Conservation (phyloP, 2,329 filamentous ascomycete genomes). For the Ramularia endophylla region DNA sequence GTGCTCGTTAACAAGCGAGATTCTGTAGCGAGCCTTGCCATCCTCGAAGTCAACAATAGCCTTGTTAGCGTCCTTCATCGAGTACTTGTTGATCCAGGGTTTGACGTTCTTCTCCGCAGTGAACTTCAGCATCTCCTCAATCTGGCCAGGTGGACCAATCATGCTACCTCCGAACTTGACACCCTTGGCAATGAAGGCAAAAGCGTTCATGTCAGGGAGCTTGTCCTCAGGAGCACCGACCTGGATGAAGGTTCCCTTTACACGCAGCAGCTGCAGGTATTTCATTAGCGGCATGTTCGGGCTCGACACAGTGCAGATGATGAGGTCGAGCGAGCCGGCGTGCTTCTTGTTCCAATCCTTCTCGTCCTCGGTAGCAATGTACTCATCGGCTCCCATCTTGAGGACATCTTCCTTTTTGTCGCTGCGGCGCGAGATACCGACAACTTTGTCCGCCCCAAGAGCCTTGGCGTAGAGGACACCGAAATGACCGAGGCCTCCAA, state of each 20-base stretch:
- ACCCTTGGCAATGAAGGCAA: conserved; percentile 52
- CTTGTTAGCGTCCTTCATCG: conserved; percentile 55
- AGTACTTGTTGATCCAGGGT: conserved; percentile 56
- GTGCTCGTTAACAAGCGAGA: conserved; percentile 23
- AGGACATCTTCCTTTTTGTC: conserved; percentile 54
- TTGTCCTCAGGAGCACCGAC: conserved; percentile 59
- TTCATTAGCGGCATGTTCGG: conserved; percentile 57
- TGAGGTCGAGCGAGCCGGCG: conserved; percentile 48
- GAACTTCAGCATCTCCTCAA: conserved; percentile 55
- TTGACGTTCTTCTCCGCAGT: conserved; percentile 53
- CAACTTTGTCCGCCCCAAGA: conserved; percentile 59
- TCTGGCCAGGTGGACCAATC: conserved; percentile 51
- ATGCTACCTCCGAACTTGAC: conserved; percentile 39
- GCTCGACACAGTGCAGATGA: conserved; percentile 52
- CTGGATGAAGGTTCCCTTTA: conserved; percentile 57
- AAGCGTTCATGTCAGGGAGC: conserved; percentile 54
- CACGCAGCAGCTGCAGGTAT: conserved; percentile 56
- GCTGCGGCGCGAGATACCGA: conserved; percentile 56
- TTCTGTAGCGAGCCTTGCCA: conserved; percentile 46
- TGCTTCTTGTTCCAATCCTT: conserved; percentile 54
- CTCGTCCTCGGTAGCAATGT: conserved; percentile 54
- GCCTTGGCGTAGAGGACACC: conserved; percentile 65
- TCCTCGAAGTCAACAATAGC: conserved; percentile 51
- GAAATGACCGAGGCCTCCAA: conserved; percentile 54
- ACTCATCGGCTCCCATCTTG: conserved; percentile 55